These are phyloP conservation scores for Strobilomyces confusus DNA, from an alignment of 768 basidiomycete genomes.

Conservation along the genomic window DNA sequence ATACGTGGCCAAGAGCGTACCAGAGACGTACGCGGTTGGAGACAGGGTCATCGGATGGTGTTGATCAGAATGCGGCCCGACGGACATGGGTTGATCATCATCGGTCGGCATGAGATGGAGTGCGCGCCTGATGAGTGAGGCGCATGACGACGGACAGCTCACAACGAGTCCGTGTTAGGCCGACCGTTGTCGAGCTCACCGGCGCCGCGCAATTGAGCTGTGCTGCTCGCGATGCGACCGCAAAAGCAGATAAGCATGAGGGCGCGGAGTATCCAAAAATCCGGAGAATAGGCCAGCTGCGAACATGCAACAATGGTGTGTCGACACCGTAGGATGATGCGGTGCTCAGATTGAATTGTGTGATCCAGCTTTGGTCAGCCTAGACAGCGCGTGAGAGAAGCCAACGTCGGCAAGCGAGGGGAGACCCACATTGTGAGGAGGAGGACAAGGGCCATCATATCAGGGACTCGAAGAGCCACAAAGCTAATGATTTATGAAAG, in stretches of 20 bases:
- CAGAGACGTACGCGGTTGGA: constrained; percentile 3
- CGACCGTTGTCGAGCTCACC: background rate
- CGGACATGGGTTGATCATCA: constrained; percentile 1
- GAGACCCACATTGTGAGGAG: constrained; percentile 2
- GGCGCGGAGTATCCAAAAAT: background rate
- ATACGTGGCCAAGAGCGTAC: constrained; percentile 6
- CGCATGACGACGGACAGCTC: background rate
- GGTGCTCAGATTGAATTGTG: background rate
- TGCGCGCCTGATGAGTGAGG: constrained; percentile 5
- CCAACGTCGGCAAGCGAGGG: constrained; percentile 5
- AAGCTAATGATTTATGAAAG: constrained; percentile 3
- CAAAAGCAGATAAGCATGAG: background rate
- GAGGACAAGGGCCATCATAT: background rate
- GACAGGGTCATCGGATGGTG: background rate
- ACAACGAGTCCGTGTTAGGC: background rate
- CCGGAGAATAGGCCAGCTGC: constrained; percentile 1
- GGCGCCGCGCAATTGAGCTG: background rate
- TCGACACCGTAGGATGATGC: constrained; percentile 11
- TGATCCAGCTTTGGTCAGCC: background rate
- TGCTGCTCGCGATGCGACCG: background rate
- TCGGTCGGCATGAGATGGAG: background rate
- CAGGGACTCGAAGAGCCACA: constrained; percentile 4
- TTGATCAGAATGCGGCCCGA: background rate
- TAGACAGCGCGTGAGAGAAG: constrained; percentile 10
- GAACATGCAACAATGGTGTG: constrained; percentile 23